Base-by-base conservation (phyloP, 1,284 basidiomycete species). In the Apiotrichum gracile region DNA sequence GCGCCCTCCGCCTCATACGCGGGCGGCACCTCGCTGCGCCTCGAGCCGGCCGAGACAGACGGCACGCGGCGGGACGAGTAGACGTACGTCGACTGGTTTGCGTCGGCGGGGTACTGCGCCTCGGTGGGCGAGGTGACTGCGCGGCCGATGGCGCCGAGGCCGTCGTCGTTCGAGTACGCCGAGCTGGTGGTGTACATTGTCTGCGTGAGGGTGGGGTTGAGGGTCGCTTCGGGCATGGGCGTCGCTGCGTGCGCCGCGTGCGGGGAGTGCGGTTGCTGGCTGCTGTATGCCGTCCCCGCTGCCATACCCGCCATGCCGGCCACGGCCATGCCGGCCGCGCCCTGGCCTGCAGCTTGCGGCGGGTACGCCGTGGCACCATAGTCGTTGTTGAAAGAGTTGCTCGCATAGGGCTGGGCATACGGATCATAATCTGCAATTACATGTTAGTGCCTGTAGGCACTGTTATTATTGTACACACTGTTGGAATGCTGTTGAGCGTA, bases 91-190 rank as follows among this genome's bases (percentile, higher is more conserved):
- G 25, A 4, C 9, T 19, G 24, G 31, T 27, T 47, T 10, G 31
- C 31, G 33, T 29, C 34, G 4, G 39, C 60, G 0, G 62, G 61
- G 52, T 65, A 68, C 34, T 64, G 61, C n/a, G 60, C 46, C 27
- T 61, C 64, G 21, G 49, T 51, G n/a, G 54, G 57, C 5, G 57
- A 45, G 3, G 64, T 63, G 8, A 60, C 66, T 5, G 65, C 65
- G 47, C 62, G 61, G 4, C 69, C 69, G 21, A 69, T 69, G 2
- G 62, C 67, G 19, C 64, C 69, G 21, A 65, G 54, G 10, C 61
- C 68, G 47, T 67, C 69, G 27, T 65, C 66, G 34, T 27, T 9
- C 4, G 39, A 16, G 22, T 45, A 45, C 8, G 19, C 43, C 10
- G 43, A 21, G 8, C 34, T 12, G 19, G 4, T 22, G n/a, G 29